Evolutionary conservation across 371 early-diverging fungal genomes (phyloP), one percentile per base, ranked within the genome.

Genomic region (Circinella umbellata): DNA sequence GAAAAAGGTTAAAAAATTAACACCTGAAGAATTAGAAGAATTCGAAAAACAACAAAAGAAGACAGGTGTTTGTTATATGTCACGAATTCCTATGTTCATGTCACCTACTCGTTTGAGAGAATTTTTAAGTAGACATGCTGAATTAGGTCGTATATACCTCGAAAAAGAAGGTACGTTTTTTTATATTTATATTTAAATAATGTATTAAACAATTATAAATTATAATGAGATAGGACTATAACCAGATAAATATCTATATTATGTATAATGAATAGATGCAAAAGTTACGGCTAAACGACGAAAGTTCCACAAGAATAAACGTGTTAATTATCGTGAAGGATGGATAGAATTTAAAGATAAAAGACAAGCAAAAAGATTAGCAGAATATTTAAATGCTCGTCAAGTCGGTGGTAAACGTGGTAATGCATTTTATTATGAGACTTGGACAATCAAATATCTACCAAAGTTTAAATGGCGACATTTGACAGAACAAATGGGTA

Each of bases 261-360:
- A 27, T 27, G 27, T 27, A 27, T 11, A 42, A 42, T 9, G 9
- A 11, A 57, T n/a, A 57, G 65, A 65, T 18, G n/a, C 51, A 35
- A 38, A 39, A 17, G 4, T 66, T 49, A 62, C 62, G 38, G 62
- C 62, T 13, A 38, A 46, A 14, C 62, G 62, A 53, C 14, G 48
- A 53, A 42, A 61, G 35, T 37, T n/a, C 6, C 47, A 64, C 37
- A 64, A 53, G 11, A 49, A 54, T 11, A 64, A 64, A 48, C 63
- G 42, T 38, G 61, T 61, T 11, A 42, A 18, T 34, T 99, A 88
- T 73, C 88, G 88, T 0, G 98, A 99, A 78, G 99, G 98, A 8
- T 99, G 99, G 99, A 90, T 99, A 6, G 99, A 99, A 79, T 98
- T 99, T 77, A 80, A 81, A 66, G 94, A 96, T 78, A 98, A 97